Conservation (phyloP, 768 basidiomycete genomes). For the Tulasnella sp. region DNA sequence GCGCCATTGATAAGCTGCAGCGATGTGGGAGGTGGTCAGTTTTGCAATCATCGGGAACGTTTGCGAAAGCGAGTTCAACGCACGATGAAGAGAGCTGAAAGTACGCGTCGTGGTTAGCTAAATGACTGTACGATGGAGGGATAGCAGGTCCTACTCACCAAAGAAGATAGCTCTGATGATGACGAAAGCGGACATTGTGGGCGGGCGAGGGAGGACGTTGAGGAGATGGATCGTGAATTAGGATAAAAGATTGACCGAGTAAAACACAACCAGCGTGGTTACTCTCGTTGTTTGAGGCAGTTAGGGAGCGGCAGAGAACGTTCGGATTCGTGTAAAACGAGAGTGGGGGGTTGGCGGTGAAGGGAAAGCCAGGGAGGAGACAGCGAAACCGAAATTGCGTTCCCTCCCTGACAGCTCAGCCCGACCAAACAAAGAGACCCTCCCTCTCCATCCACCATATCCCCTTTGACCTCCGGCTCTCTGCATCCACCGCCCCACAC, state of each 20-base stretch:
- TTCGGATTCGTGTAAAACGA: not conserved
- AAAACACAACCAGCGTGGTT: constrained; percentile 26
- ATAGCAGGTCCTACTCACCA: not conserved
- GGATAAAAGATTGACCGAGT: constrained; percentile 9
- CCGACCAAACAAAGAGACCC: constrained; percentile 7
- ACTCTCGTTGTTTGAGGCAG: constrained; percentile 14
- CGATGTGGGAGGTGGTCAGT: not conserved
- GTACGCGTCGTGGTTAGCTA: not conserved
- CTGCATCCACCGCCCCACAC: not conserved
- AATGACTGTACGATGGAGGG: not conserved
- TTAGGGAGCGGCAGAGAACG: not conserved
- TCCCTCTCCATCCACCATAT: constrained; percentile 1
- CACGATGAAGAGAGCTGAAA: constrained; percentile 21
- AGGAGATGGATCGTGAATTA: not conserved
- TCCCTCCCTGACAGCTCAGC: not conserved
- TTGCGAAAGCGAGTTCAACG: not conserved
- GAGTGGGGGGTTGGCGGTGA: constrained; percentile 24
- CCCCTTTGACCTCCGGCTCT: not conserved
- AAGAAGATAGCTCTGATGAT: constrained; percentile 19
- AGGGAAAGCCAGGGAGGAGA: constrained; percentile 7
- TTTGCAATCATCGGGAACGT: not conserved
- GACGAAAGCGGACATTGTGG: constrained; percentile 18
- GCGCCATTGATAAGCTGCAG: constrained; percentile 20
- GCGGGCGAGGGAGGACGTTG: not conserved
- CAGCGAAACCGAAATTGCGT: not conserved